Conservation (phyloP, 176 grass and related monocot genomes). For the Raddia distichophylla region DNA sequence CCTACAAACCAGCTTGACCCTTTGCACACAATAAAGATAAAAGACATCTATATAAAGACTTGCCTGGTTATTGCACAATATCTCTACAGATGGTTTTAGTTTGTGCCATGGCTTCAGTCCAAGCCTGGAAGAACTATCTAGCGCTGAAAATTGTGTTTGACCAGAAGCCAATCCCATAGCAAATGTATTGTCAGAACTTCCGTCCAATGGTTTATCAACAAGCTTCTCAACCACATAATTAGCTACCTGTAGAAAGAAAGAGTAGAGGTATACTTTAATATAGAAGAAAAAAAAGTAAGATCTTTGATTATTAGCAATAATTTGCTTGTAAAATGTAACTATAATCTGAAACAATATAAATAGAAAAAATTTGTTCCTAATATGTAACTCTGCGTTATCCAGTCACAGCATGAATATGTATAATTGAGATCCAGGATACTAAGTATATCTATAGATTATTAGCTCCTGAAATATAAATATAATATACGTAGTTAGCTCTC, state of each 20-base stretch:
- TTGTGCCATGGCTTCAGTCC: constrained; percentile 79
- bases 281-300: neutral
- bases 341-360: neutral
- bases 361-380: constrained; percentile 1
- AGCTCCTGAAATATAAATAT: neutral
- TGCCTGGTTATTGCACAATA: constrained; percentile 96
- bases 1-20: neutral
- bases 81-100: constrained; percentile 72
- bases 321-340: constrained; percentile 9
- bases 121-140: constrained; percentile 69
- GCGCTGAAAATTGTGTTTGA: constrained; percentile 51
- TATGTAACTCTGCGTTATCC: constrained; percentile 12
- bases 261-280: constrained; percentile 11
- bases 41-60: constrained; percentile 27
- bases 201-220: constrained; percentile 79
- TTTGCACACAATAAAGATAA: constrained; percentile 8
- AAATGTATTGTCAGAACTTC: constrained; percentile 62
- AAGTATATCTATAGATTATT: constrained; percentile 17
- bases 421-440: constrained; percentile 13
- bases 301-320: neutral
- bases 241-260: constrained; percentile 63
- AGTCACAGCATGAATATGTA: constrained; percentile 17
- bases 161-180: constrained; percentile 61
- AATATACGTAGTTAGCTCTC: neutral
- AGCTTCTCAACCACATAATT: constrained; percentile 96